Percentiles rank a stretch among this genome's conserved stretches.
phyloP scores from a whole-genome alignment of 306 rosid species.

The Pachyrhizus erosus region DNA sequence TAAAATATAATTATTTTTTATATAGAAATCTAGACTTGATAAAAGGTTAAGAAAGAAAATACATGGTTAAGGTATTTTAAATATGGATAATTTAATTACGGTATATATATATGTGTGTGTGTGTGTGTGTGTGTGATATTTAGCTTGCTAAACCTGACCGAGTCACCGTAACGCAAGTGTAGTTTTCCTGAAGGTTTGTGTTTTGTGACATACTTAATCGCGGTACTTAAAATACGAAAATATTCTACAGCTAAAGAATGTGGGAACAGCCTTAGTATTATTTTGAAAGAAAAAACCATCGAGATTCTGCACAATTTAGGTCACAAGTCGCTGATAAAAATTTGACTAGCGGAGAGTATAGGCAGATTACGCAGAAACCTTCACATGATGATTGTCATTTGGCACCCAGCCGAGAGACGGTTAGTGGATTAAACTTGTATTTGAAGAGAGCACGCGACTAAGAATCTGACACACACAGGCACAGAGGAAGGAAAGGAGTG shows the following conservation, averaged over 20 bases:
- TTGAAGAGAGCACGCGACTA: slow-evolving; percentile 35
- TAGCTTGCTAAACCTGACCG: no score
- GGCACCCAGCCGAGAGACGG: neutral
- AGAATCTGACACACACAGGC: slow-evolving; percentile 25
- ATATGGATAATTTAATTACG: no score
- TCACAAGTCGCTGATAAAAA: neutral
- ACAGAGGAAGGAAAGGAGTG: neutral
- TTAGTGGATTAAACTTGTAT: slow-evolving; percentile 1
- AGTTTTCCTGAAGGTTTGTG: neutral
- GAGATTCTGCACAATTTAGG: neutral
- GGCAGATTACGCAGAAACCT: neutral
- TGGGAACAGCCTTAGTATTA: neutral
- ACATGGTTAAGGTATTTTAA: no score
- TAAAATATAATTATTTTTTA: no score
- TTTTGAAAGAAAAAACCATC: neutral
- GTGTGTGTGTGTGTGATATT: no score
- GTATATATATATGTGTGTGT: no score
- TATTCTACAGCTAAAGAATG: neutral
- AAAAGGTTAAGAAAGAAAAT: no score
- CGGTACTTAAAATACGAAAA: neutral
- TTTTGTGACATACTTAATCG: neutral
- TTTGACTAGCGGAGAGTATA: neutral
- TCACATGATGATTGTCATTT: slow-evolving; percentile 36
- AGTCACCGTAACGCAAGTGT: no score
- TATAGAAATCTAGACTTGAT: no score